A percentile compares a stretch with the other conserved stretches of the same genome.
Conservation (phyloP, 2,329 filamentous ascomycete species). For the Fusarium domesticum region DNA sequence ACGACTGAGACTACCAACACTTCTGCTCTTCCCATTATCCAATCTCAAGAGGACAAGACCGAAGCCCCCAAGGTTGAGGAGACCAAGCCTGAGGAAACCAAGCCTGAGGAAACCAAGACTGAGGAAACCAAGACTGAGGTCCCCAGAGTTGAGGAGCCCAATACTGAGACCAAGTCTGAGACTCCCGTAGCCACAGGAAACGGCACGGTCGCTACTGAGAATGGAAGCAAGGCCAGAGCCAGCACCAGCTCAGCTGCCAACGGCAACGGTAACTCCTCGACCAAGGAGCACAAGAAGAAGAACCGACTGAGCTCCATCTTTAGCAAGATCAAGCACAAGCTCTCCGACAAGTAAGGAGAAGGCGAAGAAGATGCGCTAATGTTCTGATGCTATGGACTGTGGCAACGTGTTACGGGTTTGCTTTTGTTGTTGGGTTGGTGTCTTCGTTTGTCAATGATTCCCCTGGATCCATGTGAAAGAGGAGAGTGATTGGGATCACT, state of each 20-base stretch:
- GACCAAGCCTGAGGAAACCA: conserved; percentile 2
- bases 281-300: conserved; percentile 61
- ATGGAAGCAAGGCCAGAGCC: conserved; percentile 20
- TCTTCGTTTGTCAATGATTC: conserved; percentile 41
- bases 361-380: conserved; percentile 25
- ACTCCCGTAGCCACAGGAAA: conserved; percentile 17
- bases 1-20: background rate
- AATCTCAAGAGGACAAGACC: conserved; percentile 5
- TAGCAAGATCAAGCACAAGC: conserved; percentile 52
- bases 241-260: conserved; percentile 21
- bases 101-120: conserved; percentile 11
- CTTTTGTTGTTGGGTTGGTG: conserved; percentile 33
- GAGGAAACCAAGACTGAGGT: conserved; percentile 14
- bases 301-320: conserved; percentile 62
- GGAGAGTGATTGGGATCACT: conserved; percentile 30
- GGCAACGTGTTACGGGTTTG: conserved; percentile 22
- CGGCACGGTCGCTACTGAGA: conserved; percentile 18
- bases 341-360: conserved; percentile 32
- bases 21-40: conserved; percentile 2
- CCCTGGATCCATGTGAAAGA: conserved; percentile 35
- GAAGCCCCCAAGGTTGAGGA: conserved; percentile 12
- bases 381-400: conserved; percentile 23
- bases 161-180: conserved; percentile 17
- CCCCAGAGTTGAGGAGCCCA: conserved; percentile 8
- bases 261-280: conserved; percentile 22